Base-by-base conservation (phyloP, 306 rosid species). In the Trichosanthes truncata region DNA sequence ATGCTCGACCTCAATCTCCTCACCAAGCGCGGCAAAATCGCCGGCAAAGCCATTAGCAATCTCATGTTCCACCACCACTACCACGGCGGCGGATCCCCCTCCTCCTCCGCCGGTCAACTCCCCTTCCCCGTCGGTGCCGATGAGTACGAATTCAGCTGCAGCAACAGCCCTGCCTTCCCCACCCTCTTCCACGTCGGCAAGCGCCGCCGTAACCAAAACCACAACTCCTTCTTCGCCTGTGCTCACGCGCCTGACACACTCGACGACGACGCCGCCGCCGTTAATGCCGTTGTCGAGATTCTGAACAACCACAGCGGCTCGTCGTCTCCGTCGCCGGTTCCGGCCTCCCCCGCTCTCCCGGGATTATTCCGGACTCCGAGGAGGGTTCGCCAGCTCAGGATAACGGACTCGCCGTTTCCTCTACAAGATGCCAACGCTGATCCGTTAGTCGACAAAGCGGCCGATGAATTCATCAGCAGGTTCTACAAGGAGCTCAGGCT, bases 81-180 rank as follows among this genome's bases (percentile, higher is more conserved):
- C 62, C 75, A 53, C 66, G 7, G 72, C 40, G 45, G 20, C 79
- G 40, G 83, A 74, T 5, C 81, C 79, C 46, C 84, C 36, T 13
- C 82, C 38, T 9, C 80, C 18, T 2, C 81, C 77, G 46, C 80
- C 72, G 52, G 36, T n/a, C 12, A 53, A 0, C 76, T 25, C 74
- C 43, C 55, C 3, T 79, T 53, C 4, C 74, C 81, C 87, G 12
- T 80, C 83, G 20, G 76, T 89, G 12, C 76, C 81, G 2, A 83
- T 12, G 97, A 95, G 41, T 95, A 95, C 63, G 98, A 95, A 81
- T 95, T 95, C 93, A 95, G 97, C 87, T 91, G 98, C 81, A 91
- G 93, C 82, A 89, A 86, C 90, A 93, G 93, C 11, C 98, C 97
- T 46, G 67, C 83, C 83, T 74, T 53, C 74, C 56, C 72, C 83